A percentile compares a stretch with the other conserved stretches of the same genome.
These are phyloP conservation scores for Auricularia sp. DNA, from an alignment of 768 basidiomycete genomes.

Conservation along the genomic window DNA sequence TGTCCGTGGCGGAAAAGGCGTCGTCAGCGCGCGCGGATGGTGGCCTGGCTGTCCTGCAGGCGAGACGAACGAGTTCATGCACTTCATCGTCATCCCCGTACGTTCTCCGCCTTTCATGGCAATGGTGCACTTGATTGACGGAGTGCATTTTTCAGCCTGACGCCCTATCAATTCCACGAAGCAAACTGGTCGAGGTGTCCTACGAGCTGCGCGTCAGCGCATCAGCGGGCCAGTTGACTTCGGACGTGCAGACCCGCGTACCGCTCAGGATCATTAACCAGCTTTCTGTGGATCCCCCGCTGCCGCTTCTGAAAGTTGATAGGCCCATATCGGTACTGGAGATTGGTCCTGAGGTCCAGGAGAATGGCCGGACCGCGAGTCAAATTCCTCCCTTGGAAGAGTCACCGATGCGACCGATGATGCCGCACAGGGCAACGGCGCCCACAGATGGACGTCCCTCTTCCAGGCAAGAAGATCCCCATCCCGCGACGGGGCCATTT, in stretches of 20 bases:
- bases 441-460: too few species aligned
- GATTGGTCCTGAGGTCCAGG: background rate
- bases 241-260: conserved; percentile 58
- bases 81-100: conserved; percentile 67
- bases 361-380: background rate
- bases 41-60: conserved; percentile 72
- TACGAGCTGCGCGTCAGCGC: conserved; percentile 60
- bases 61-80: conserved; percentile 50
- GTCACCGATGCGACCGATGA: too few species aligned
- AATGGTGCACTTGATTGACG: background rate
- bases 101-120: conserved; percentile 18
- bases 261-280: conserved; percentile 76
- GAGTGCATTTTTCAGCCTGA: conserved; percentile 38
- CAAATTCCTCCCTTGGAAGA: too few species aligned
- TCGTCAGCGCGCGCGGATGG: conserved; percentile 79
- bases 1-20: conserved; percentile 49
- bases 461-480: too few species aligned
- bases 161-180: conserved; percentile 55
- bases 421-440: too few species aligned
- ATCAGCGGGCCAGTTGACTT: conserved; percentile 44
- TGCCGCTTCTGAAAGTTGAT: background rate
- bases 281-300: conserved; percentile 76
- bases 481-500: too few species aligned
- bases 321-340: background rate
- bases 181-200: conserved; percentile 64